Evolutionary conservation across 495 filamentous ascomycete species (phyloP).

Genomic region (Aspergillus steynii): DNA sequence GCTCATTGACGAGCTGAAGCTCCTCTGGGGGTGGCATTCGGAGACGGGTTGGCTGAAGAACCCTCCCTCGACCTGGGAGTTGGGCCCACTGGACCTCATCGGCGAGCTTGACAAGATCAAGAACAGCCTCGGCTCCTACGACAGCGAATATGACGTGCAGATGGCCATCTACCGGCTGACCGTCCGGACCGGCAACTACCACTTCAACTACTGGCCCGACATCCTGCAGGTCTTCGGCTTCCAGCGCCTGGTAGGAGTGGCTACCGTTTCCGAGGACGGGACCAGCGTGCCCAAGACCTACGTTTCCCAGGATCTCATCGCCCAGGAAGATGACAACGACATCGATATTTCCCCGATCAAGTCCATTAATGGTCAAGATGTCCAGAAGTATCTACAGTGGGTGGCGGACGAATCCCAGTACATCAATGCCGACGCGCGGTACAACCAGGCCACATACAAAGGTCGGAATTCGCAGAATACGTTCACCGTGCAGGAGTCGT

Average conservation of each 20-base stretch:
- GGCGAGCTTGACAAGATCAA: conserved; percentile 15
- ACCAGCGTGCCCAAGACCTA: conserved; percentile 49
- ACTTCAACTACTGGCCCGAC: conserved; percentile 37
- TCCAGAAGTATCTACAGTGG: conserved; percentile 34
- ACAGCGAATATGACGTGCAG: conserved; percentile 55
- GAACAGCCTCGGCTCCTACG: conserved; percentile 7
- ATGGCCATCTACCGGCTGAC: conserved; percentile 44
- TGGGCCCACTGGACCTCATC: conserved; percentile 10
- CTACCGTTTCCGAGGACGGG: conserved; percentile 52
- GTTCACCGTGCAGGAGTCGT: neutral
- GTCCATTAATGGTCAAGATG: conserved; percentile 46
- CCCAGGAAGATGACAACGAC: conserved; percentile 8
- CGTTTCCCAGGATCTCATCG: conserved; percentile 17
- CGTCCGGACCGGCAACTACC: conserved; percentile 46
- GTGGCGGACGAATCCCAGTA: conserved; percentile 5
- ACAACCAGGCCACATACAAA: conserved; percentile 5
- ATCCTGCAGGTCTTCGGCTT: conserved; percentile 50
- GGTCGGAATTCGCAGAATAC: neutral
- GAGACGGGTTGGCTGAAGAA: conserved; percentile 13
- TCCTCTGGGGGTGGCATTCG: conserved; percentile 17
- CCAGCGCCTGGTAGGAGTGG: conserved; percentile 40
- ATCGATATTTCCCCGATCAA: conserved; percentile 37
- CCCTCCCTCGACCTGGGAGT: conserved; percentile 10
- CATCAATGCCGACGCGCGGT: conserved; percentile 13
- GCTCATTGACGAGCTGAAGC: conserved; percentile 13